A percentile compares a stretch with the other conserved stretches of the same genome.
Evolutionary conservation across 1,284 basidiomycete genomes (phyloP).

Genomic region (Ceratobasidium sp.): DNA sequence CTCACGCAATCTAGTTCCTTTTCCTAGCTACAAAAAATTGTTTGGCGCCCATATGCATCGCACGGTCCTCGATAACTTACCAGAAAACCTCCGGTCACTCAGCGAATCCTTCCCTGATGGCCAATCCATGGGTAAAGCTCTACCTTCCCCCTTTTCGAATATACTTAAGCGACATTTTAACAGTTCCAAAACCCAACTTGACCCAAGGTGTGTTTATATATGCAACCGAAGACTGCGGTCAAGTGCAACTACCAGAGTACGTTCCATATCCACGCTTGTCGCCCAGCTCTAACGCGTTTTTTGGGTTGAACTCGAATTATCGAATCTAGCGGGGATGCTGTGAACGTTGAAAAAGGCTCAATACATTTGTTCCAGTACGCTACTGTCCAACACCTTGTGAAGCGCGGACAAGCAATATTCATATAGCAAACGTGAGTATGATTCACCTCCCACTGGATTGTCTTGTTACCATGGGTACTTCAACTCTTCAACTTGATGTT

Average conservation of each 20-base stretch:
- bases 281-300: constrained; percentile 2
- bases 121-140: constrained; percentile 78
- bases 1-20: neutral
- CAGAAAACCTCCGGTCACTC: constrained; percentile 77
- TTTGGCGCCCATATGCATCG: constrained; percentile 22
- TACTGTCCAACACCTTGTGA: constrained; percentile 76
- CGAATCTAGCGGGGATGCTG: constrained; percentile 67
- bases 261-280: constrained; percentile 52
- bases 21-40: constrained; percentile 30
- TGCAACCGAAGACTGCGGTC: constrained; percentile 77
- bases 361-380: constrained; percentile 79
- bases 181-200: constrained; percentile 83
- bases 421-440: constrained; percentile 60
- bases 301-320: constrained; percentile 10
- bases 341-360: constrained; percentile 76
- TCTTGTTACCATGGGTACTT: too few species aligned
- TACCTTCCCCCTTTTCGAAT: neutral
- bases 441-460: too few species aligned
- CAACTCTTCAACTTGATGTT: too few species aligned
- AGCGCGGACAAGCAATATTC: constrained; percentile 77
- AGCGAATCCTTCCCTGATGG: constrained; percentile 75
- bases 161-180: neutral
- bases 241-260: constrained; percentile 80
- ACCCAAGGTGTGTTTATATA: constrained; percentile 82
- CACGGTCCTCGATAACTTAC: constrained; percentile 72